Percentiles rank a stretch among this genome's conserved stretches.
Conservation (phyloP, 2,329 filamentous ascomycete genomes). For the Talaromyces sp. region DNA sequence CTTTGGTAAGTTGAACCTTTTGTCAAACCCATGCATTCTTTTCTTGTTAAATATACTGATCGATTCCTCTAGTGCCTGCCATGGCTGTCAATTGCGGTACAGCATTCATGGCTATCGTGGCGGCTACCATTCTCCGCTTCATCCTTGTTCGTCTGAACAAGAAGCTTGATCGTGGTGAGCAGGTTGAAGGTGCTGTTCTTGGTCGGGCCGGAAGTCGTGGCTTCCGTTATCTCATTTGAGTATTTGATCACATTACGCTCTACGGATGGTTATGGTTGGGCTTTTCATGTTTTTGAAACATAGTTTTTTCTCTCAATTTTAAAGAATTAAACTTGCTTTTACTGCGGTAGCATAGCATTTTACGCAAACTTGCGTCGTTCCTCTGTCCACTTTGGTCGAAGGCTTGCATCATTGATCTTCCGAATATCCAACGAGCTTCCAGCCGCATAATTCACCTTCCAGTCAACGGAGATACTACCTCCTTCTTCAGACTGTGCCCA, state of each 20-base stretch:
- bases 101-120: slow-evolving; percentile 64
- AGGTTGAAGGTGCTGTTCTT: slow-evolving; percentile 57
- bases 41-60: slow-evolving; percentile 33
- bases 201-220: slow-evolving; percentile 62
- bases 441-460: slow-evolving; percentile 58
- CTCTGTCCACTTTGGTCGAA: slow-evolving; percentile 57
- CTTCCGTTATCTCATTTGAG: slow-evolving; percentile 66
- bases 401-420: slow-evolving; percentile 7
- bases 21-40: slow-evolving; percentile 40
- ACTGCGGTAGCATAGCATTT: neutral
- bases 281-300: neutral
- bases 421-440: slow-evolving; percentile 51
- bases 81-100: slow-evolving; percentile 71
- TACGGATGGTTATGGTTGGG: neutral
- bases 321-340: neutral
- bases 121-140: slow-evolving; percentile 64
- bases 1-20: slow-evolving; percentile 42
- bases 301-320: neutral
- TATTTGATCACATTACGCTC: neutral
- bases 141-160: slow-evolving; percentile 68
- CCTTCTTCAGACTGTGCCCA: slow-evolving; percentile 62
- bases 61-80: slow-evolving; percentile 52
- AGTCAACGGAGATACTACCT: slow-evolving; percentile 53
- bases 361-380: slow-evolving; percentile 40
- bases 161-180: slow-evolving; percentile 67